Conservation (phyloP, 2,329 filamentous ascomycete species). For the Fusarium sp. region DNA sequence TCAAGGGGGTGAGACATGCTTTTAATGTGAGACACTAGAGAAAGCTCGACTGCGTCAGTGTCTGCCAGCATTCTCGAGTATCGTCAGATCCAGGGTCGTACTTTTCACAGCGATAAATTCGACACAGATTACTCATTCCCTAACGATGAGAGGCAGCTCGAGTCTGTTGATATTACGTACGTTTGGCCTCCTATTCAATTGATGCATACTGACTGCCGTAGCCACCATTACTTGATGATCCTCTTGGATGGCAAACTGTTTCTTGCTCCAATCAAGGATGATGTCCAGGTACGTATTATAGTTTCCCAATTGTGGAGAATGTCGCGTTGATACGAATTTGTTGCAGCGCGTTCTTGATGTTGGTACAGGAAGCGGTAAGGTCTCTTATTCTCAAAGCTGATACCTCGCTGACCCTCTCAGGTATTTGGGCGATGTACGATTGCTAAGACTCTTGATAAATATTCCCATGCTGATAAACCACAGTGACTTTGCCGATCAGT, state of each 20-base stretch:
- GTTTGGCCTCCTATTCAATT: background rate
- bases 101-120: slow-evolving; percentile 30
- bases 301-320: background rate
- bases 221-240: slow-evolving; percentile 25
- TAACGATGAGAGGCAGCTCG: slow-evolving; percentile 21
- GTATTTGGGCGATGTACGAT: slow-evolving; percentile 29
- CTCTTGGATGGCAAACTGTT: slow-evolving; percentile 8
- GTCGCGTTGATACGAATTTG: background rate
- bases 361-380: slow-evolving; percentile 26
- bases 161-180: slow-evolving; percentile 25
- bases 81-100: slow-evolving; percentile 25
- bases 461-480: background rate
- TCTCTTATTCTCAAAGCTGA: fast-evolving
- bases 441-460: background rate
- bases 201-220: background rate
- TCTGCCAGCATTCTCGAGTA: slow-evolving; percentile 25
- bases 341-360: slow-evolving; percentile 23
- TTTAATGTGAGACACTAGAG: background rate
- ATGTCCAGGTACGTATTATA: background rate
- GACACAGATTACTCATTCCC: slow-evolving; percentile 19
- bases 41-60: slow-evolving; percentile 23
- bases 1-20: no score
- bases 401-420: background rate
- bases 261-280: slow-evolving; percentile 7
- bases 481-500: slow-evolving; percentile 39